phyloP scores from a whole-genome alignment of 805 yeast genomes.

The Wickerhamiella hasegawae region DNA sequence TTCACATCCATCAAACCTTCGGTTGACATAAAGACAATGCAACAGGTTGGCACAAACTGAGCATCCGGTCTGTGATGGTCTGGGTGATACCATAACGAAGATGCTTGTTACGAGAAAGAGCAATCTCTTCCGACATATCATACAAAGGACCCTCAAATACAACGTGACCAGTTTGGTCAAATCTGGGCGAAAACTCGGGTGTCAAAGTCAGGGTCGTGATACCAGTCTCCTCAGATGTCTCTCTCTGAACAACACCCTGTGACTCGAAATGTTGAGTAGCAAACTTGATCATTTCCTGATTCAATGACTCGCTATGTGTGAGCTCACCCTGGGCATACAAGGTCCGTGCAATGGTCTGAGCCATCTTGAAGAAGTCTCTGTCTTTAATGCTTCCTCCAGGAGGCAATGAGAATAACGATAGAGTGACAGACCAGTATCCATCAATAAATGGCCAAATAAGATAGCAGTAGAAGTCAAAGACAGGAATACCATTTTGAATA shows the following conservation, averaged over 20 bases:
- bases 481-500: constrained; percentile 15
- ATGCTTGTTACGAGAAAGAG: constrained; percentile 24
- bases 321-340: constrained; percentile 28
- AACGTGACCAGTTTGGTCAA: constrained; percentile 8
- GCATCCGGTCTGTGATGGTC: constrained; percentile 11
- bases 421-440: constrained; percentile 27
- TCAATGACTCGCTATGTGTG: constrained; percentile 26
- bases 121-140: constrained; percentile 20
- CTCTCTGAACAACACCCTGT: constrained; percentile 20
- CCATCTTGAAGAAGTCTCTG: constrained; percentile 19
- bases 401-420: constrained; percentile 22
- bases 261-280: constrained; percentile 22
- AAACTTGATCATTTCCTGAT: constrained; percentile 24
- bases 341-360: constrained; percentile 27
- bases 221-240: constrained; percentile 9
- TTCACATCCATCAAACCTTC: constrained; percentile 1
- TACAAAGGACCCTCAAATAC: constrained; percentile 19
- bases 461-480: constrained; percentile 27
- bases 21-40: too few relatives aligned
- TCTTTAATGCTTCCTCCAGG: constrained; percentile 16
- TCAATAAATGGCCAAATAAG: constrained; percentile 30
- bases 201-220: constrained; percentile 12
- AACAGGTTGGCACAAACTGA: constrained; percentile 9
- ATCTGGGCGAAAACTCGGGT: constrained; percentile 13
- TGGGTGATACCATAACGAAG: constrained; percentile 17